Evolutionary conservation across 768 basidiomycete genomes (phyloP), one percentile per base, ranked within the genome.

Genomic region (Exsudoporus frostii): DNA sequence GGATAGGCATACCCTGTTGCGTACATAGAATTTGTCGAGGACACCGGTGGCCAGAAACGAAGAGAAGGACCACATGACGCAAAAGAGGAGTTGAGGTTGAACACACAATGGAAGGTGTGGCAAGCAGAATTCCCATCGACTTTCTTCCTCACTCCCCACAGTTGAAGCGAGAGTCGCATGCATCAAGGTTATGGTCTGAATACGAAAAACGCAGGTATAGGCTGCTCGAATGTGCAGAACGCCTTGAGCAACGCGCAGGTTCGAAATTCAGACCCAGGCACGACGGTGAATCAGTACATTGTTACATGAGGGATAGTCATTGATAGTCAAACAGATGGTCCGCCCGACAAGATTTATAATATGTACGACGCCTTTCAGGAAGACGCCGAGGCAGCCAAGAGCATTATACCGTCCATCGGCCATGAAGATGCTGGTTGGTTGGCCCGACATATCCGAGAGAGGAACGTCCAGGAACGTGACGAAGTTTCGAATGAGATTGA

Each of bases 41-140:
- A 74, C 20, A 69, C 72, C 49, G 67, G 79, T 55, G 81, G 87
- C 24, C 64, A 71, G 56, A 79, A 76, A 65, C 56, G 65, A 55
- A 72, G 72, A n/a, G 75, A 81, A 50, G 83, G 88, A 5, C 88
- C 91, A 3, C 71, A 85, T 66, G 81, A 79, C 52, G 83, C 83
- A 60, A 80, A 73, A 39, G 93, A 93, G 50, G 92, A 97, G 67
- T 70, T 66, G 20, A 70, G 65, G 29, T 70, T 76, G 13, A 76
- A 81, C 20, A 83, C 85, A 29, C 63, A 74, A 45, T 97, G 94
- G 94, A 78, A 79, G 75, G 92, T 91, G 54, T 27, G 71, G 72
- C 66, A 4, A 37, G 49, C 19, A 7, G 25, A 24, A 34, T 52
- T 38, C 27, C 13, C 17, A 19, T 42, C 11, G n/a, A 47, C 37